Base-by-base conservation (phyloP, 139 green algal species). In the Edaphochlamys debaryana region DNA sequence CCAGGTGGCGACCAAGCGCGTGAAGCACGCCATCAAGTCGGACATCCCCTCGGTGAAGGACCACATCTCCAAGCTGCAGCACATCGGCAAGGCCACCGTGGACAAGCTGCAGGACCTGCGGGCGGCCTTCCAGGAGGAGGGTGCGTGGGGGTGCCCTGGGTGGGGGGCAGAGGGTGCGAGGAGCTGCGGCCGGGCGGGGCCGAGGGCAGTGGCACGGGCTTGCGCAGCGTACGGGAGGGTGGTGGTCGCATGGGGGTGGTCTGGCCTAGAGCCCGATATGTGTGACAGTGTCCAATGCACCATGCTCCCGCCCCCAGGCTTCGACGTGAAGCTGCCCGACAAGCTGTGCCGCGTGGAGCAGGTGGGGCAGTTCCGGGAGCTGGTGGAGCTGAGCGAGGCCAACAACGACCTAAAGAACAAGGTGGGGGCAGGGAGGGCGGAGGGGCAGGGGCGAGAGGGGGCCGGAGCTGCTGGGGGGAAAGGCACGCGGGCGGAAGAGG, bases 371-470 rank as follows among this genome's bases (percentile, higher is more conserved):
- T 94, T 94, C 86, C 69, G 84, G 58, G 41, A 88, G 85, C 87
- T 94, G 69, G 85, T 94, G 85, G 85, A 92, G 79, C 85, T 95
- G 73, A 86, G 87, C 29, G 94, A 96, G 84, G 64, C 87, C 60
- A 90, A 89, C n/a, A 85, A 58, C 8, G 93, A 94, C 75, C 90
- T 96, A 50, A 92, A 94, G 69, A 90, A 91, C 86, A 96, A 95
- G 87, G 89, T 95, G 78, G 0, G 86, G 30, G 17, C 15, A 69
- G 32, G 4, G 34, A 8, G 32, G 17, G 63, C 8, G 38, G n/a
- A 27, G 17, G 32, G 50, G 29, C n/a, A 67, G 29, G 19, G 69
- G 71, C 37, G 56, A 9, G 52, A n/a, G n/a, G n/a, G n/a, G n/a
- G n/a, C n/a, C n/a, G n/a, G n/a, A n/a, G n/a, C n/a, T n/a, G n/a